Conservation (phyloP, 768 basidiomycete species). For the Kwoniella sp. region DNA sequence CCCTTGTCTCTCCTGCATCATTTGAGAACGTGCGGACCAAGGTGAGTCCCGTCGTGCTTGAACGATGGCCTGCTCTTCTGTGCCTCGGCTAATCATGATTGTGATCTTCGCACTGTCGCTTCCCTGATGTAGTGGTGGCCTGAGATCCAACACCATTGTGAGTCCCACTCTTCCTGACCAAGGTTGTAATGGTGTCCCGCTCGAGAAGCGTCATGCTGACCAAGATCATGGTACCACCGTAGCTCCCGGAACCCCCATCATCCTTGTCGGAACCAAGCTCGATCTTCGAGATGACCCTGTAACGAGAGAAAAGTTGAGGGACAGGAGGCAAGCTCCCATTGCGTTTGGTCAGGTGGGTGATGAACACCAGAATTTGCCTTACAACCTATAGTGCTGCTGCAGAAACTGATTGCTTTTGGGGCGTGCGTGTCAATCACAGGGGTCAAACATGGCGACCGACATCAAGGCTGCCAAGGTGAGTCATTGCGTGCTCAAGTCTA, state of each 20-base stretch:
- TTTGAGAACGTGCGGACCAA: conserved; percentile 83
- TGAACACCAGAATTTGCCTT: too few relatives aligned
- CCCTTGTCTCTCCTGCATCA: conserved; percentile 86
- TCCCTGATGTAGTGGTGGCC: conserved; percentile 43
- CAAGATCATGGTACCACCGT: not conserved
- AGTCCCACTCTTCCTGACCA: conserved; percentile 3
- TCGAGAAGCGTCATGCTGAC: not conserved
- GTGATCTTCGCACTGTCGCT: too few relatives aligned
- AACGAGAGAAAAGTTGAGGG: conserved; percentile 61
- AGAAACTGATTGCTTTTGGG: not conserved
- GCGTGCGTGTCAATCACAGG: conserved; percentile 18
- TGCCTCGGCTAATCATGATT: too few relatives aligned
- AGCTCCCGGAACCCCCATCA: conserved; percentile 88
- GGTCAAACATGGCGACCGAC: conserved; percentile 44
- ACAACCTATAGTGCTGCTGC: not conserved
- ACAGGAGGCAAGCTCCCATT: conserved; percentile 53
- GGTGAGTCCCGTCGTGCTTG: conserved; percentile 30
- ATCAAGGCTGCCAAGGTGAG: conserved; percentile 52
- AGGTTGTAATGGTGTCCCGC: not conserved
- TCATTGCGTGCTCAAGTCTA: too few relatives aligned
- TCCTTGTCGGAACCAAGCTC: conserved; percentile 90
- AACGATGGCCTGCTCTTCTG: not conserved
- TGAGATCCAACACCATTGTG: conserved; percentile 87
- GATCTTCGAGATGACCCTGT: conserved; percentile 85
- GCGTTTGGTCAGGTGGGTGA: conserved; percentile 42